Conservation (phyloP, 257 asterid genomes). For the Schizonepeta tenuifolia region DNA sequence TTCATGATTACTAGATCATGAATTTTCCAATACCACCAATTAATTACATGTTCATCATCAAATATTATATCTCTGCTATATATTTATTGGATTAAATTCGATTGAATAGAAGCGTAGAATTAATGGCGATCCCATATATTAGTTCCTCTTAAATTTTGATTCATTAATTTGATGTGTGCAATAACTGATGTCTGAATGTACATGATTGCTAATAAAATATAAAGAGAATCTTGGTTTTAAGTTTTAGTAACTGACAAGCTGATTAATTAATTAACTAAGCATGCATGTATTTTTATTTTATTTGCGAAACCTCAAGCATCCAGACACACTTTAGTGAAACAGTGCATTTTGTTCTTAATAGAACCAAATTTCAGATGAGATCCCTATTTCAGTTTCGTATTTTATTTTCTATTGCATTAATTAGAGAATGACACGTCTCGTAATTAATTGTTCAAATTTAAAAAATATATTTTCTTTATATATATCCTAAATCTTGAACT, state of each 20-base stretch:
- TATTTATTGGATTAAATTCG: background rate
- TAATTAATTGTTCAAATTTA: no score
- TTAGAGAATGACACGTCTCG: no score
- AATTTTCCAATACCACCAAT: no score
- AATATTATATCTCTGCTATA: no score
- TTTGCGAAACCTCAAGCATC: conserved; percentile 1
- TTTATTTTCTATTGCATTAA: no score
- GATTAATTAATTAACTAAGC: background rate
- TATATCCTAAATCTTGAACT: no score
- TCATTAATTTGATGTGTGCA: background rate
- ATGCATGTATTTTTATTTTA: background rate
- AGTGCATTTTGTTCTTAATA: background rate
- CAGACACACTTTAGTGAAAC: background rate
- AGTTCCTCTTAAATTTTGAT: background rate
- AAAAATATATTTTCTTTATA: no score
- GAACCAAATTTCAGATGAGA: no score
- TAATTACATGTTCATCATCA: no score
- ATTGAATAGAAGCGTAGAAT: background rate
- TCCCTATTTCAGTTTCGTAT: no score
- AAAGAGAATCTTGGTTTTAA: conserved; percentile 10
- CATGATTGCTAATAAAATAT: conserved; percentile 24
- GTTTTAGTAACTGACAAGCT: conserved; percentile 13
- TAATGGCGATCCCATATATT: background rate
- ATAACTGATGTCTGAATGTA: conserved; percentile 8
- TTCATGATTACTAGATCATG: no score